Percentiles rank a stretch among this genome's conserved stretches.
Conservation (phyloP, 164 flowering plant genomes). For the Annona cherimola region DNA sequence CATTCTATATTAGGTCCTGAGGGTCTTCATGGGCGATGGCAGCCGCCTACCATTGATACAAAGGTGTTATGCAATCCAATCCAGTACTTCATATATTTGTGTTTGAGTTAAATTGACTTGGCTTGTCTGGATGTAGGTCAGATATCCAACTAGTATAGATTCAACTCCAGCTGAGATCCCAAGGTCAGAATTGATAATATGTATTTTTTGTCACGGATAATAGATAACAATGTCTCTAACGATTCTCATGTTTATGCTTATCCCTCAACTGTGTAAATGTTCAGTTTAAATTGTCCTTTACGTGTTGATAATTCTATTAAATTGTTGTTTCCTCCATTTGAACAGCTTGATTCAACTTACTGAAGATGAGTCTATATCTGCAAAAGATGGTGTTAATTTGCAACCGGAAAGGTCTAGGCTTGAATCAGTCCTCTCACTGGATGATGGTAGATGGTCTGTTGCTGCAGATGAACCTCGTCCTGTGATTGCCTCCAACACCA, state of each 20-base stretch:
- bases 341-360: slow-evolving; percentile 37
- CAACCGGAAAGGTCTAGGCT: slow-evolving; percentile 29
- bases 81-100: slow-evolving; percentile 4
- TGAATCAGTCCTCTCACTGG: slow-evolving; percentile 28
- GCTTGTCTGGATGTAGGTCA: slow-evolving; percentile 45
- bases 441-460: slow-evolving; percentile 26
- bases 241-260: not conserved
- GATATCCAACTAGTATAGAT: slow-evolving; percentile 75
- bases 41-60: slow-evolving; percentile 56
- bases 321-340: slow-evolving; percentile 4
- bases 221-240: not conserved
- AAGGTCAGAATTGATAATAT: slow-evolving; percentile 40
- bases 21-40: slow-evolving; percentile 85
- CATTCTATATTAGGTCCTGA: slow-evolving; percentile 92
- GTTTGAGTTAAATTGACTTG: slow-evolving; percentile 9
- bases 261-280: no score
- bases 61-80: slow-evolving; percentile 37
- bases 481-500: slow-evolving; percentile 55
- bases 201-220: not conserved
- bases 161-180: slow-evolving; percentile 67
- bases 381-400: slow-evolving; percentile 21
- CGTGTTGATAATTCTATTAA: not conserved
- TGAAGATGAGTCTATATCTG: slow-evolving; percentile 23
- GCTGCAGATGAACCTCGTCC: slow-evolving; percentile 43
- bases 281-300: not conserved